Evolutionary conservation across 768 basidiomycete genomes (phyloP).

Genomic region (Cystofilobasidium ferigula): DNA sequence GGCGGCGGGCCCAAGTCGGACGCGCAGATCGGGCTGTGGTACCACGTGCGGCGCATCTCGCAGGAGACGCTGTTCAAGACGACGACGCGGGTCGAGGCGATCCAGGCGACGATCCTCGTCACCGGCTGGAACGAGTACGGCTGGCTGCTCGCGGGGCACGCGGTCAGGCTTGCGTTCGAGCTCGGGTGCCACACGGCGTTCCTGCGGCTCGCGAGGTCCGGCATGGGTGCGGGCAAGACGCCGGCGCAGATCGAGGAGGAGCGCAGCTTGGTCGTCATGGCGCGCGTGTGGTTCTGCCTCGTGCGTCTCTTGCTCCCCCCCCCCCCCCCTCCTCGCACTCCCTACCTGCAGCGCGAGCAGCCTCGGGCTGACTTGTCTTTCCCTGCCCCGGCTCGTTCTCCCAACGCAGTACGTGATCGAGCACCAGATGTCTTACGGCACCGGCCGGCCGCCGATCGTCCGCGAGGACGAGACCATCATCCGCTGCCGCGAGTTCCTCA

Average conservation of each 20-base stretch:
- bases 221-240: constrained; percentile 60
- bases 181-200: constrained; percentile 78
- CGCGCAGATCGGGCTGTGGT: constrained; percentile 56
- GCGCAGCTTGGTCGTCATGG: constrained; percentile 63
- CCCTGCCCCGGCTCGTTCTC: not conserved
- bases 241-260: constrained; percentile 52
- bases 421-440: constrained; percentile 82
- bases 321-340: not conserved
- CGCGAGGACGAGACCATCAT: constrained; percentile 85
- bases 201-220: constrained; percentile 57
- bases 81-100: constrained; percentile 70
- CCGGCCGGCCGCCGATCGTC: constrained; percentile 80
- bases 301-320: not conserved
- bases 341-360: too few species aligned
- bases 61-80: constrained; percentile 54
- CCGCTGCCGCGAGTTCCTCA: constrained; percentile 64
- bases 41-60: constrained; percentile 72
- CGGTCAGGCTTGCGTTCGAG: constrained; percentile 95
- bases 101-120: constrained; percentile 86
- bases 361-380: constrained; percentile 74
- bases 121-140: constrained; percentile 93
- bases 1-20: constrained; percentile 75
- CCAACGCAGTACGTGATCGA: not conserved
- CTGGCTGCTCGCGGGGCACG: constrained; percentile 55
- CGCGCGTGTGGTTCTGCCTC: constrained; percentile 78